Base-by-base conservation (phyloP, 352 stramenopile genomes). In the Globisporangium spiculum region DNA sequence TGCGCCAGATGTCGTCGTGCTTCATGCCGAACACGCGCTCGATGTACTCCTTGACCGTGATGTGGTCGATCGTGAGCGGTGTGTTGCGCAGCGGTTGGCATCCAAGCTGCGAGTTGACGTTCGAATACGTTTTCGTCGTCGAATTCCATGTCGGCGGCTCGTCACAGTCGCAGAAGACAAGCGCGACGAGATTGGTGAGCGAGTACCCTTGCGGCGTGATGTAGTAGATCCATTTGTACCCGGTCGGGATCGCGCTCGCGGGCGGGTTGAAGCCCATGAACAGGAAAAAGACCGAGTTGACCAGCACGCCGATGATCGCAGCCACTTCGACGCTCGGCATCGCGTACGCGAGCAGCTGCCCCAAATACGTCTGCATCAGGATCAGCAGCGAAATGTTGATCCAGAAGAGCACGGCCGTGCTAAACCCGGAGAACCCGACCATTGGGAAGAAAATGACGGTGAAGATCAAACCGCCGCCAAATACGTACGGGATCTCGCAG, bases 401-500 rank as follows among this genome's bases (percentile, higher is more conserved):
- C 75, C 80, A 85, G 38, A 77, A 88, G 38, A 83, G 58, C 24
- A 86, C 59, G 4, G 52, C 71, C 2, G 75, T 73, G 5, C 57
- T 53, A 3, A 88, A 66, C 26, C 69, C 68, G 32, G 65, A 74
- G 59, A 89, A 83, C n/a, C 78, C 79, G 16, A 84, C 78, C 18
- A 71, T 77, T 38, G 78, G 78, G 44, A 75, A 88, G 60, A 76
- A 86, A 20, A 88, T 78, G 26, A 72, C 58, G 2, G 72, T 83
- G 55, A 84, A 88, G 22, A 88, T 18, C 4, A 75, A 54, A 18
- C 60, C 60, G 5, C 59, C 74, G 18, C 73, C 67, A 65, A 88
- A 81, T 1, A 86, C 62, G 66, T 89, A 87, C 55, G 80, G 80
- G 44, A 89, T 84, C 72, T 98, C 94, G 10, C 79, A 76, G 22